Percentiles rank a stretch among this genome's conserved stretches.
These are phyloP conservation scores for Geotrichum aggregatum DNA, from an alignment of 1,139 yeast species.

Conservation along the genomic window DNA sequence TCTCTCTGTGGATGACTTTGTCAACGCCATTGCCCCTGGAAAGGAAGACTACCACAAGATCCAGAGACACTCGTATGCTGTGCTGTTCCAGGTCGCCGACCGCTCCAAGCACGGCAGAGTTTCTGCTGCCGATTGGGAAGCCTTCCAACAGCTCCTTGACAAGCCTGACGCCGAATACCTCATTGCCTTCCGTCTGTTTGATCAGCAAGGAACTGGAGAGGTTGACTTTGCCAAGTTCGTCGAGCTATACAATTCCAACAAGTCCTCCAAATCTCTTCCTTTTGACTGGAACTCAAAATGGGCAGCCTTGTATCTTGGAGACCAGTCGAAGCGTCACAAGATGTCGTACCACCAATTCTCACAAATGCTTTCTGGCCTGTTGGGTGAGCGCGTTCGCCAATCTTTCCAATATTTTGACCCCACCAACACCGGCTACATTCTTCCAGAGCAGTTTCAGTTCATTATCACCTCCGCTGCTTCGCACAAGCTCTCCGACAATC, in stretches of 20 bases:
- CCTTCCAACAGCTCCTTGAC: slow-evolving; percentile 40
- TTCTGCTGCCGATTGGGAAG: slow-evolving; percentile 42
- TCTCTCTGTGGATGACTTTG: slow-evolving; percentile 47
- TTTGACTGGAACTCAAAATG: slow-evolving; percentile 45
- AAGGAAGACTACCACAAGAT: slow-evolving; percentile 44
- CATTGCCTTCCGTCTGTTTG: slow-evolving; percentile 45
- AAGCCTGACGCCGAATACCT: slow-evolving; percentile 49
- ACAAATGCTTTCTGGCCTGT: slow-evolving; percentile 45
- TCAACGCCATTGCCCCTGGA: slow-evolving; percentile 44
- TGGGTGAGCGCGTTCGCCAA: slow-evolving; percentile 47
- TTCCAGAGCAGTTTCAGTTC: slow-evolving; percentile 42
- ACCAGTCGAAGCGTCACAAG: slow-evolving; percentile 38
- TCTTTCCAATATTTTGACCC: slow-evolving; percentile 43
- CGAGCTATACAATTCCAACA: slow-evolving; percentile 38
- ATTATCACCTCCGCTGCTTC: slow-evolving; percentile 41
- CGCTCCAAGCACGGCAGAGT: slow-evolving; percentile 36
- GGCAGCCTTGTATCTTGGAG: slow-evolving; percentile 44
- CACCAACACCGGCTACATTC: slow-evolving; percentile 40
- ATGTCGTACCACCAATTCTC: slow-evolving; percentile 44
- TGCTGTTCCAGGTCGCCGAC: slow-evolving; percentile 45
- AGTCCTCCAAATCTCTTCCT: slow-evolving; percentile 40
- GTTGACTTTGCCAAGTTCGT: slow-evolving; percentile 43
- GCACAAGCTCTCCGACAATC: slow-evolving; percentile 43
- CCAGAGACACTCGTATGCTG: slow-evolving; percentile 43
- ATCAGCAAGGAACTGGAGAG: slow-evolving; percentile 40